phyloP scores from a whole-genome alignment of 2,329 filamentous ascomycete genomes.

The Emergomyces orientalis region DNA sequence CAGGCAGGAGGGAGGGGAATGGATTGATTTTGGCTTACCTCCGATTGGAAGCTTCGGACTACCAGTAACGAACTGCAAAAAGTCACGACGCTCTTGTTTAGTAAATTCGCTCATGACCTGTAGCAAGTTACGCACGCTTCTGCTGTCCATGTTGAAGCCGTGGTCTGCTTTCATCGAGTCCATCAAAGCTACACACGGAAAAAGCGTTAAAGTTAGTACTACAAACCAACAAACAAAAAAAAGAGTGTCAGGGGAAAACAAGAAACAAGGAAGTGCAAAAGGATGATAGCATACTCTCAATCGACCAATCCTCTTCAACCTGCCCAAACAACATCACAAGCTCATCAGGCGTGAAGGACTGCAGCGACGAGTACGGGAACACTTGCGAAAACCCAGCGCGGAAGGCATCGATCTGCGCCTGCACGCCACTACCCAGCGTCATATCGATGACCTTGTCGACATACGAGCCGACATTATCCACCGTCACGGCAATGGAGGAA shows the following conservation, averaged over 20 bases:
- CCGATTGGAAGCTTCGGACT: slow-evolving; percentile 97
- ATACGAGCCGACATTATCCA: slow-evolving; percentile 84
- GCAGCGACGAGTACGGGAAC: slow-evolving; percentile 86
- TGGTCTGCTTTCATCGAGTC: slow-evolving; percentile 98
- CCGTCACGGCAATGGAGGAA: slow-evolving; percentile 64
- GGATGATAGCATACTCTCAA: slow-evolving; percentile 65
- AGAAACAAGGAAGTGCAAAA: no score
- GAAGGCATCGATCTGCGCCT: slow-evolving; percentile 84
- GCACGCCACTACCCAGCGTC: slow-evolving; percentile 82
- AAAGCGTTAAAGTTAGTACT: slow-evolving; percentile 25
- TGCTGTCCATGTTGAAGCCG: slow-evolving; percentile 97
- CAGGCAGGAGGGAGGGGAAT: neutral
- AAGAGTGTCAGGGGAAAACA: no score
- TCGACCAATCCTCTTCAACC: slow-evolving; percentile 90
- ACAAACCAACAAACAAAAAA: neutral
- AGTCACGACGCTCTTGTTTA: slow-evolving; percentile 69
- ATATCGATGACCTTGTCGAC: slow-evolving; percentile 84
- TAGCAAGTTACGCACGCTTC: slow-evolving; percentile 83
- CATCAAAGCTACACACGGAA: slow-evolving; percentile 59
- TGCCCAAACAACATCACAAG: slow-evolving; percentile 89
- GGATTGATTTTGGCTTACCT: slow-evolving; percentile 49
- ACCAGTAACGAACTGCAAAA: slow-evolving; percentile 94
- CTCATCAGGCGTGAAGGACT: slow-evolving; percentile 90
- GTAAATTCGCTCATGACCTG: slow-evolving; percentile 88
- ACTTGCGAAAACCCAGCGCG: slow-evolving; percentile 85